Evolutionary conservation across 2,329 filamentous ascomycete species (phyloP), one percentile per base, ranked within the genome.

Genomic region (Aureobasidium subglaciale): DNA sequence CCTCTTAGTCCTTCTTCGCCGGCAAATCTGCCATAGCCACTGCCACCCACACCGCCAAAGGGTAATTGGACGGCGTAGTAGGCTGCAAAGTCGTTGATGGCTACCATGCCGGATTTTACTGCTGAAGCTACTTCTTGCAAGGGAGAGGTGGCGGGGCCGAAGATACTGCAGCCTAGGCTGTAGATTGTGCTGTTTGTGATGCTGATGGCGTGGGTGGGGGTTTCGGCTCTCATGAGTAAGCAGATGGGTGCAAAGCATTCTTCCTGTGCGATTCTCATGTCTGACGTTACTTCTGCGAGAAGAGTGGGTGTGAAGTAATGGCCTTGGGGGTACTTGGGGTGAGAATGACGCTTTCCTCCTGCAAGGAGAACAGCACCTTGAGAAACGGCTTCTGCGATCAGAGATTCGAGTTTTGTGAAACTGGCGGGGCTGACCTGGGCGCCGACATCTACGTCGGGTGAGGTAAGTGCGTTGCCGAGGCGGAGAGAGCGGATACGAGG

Each of bases 241-340:
- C 95, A 92, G 61, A 99, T 79, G 0, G 93, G 93, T 0, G 88
- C 92, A 70, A 99, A 99, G 64, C 93, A 89, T 72, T 99, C 93
- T 61, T 88, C 85, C 62, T 88, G 86, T 0, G 93, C 90, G 64
- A 99, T 91, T 13, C 75, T 77, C 93, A 99, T 99, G 46, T 80
- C 75, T 0, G 85, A 79, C 0, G 87, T 93, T 5, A 99, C 92
- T 70, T 96, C 87, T n/a, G 84, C 88, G 41, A 99, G 81, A 20
- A 99, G 79, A 0, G 93, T 99, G 0, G 93, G 93, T 18, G 80
- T 71, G 77, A 99, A 99, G 78, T 96, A 99, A 73, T 95, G 90
- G 20, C 90, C 93, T 18, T 79, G 74, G 0, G 87, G 85, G 67
- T 91, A 80, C 2, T 82, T 75, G 0, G 89, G 87, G 71, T 97